These are phyloP conservation scores for Xylariaceae sp. DNA, from an alignment of 2,329 filamentous ascomycete species.

Conservation along the genomic window DNA sequence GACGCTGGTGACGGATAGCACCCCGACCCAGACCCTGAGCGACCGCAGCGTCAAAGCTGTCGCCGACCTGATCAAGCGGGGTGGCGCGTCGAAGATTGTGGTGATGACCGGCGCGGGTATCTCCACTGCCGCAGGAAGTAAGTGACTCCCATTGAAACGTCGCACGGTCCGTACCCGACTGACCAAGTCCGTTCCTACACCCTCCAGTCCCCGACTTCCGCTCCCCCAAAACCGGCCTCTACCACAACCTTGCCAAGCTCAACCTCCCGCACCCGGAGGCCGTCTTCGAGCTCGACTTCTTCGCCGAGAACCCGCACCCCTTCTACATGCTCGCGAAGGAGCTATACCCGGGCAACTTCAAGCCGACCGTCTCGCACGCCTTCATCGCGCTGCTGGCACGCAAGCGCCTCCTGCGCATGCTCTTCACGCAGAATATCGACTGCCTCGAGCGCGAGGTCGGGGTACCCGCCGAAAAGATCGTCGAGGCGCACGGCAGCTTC, in stretches of 20 bases:
- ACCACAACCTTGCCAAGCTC: slow-evolving; percentile 82
- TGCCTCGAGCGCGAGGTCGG: slow-evolving; percentile 86
- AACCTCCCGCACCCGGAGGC: slow-evolving; percentile 70
- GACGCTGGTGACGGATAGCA: slow-evolving; percentile 58
- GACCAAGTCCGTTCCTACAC: too few relatives aligned
- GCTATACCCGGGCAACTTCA: slow-evolving; percentile 84
- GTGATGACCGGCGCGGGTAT: slow-evolving; percentile 92
- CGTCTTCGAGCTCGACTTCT: slow-evolving; percentile 91
- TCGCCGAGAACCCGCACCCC: slow-evolving; percentile 75
- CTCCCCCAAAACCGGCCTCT: slow-evolving; percentile 87
- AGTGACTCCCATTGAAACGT: too few relatives aligned
- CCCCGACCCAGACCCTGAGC: slow-evolving; percentile 59
- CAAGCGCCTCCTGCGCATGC: slow-evolving; percentile 74
- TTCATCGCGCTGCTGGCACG: slow-evolving; percentile 80
- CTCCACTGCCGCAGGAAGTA: slow-evolving; percentile 66
- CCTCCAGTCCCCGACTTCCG: slow-evolving; percentile 82
- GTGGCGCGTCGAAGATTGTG: slow-evolving; percentile 65
- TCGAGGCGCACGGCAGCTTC: slow-evolving; percentile 96
- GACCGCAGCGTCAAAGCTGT: slow-evolving; percentile 68
- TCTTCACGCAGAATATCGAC: slow-evolving; percentile 98
- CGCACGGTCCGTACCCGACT: too few relatives aligned
- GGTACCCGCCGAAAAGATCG: slow-evolving; percentile 72
- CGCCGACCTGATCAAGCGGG: slow-evolving; percentile 74
- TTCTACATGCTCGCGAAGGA: slow-evolving; percentile 93
- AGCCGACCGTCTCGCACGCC: slow-evolving; percentile 83